Percentiles rank a stretch among this genome's conserved stretches.
phyloP scores from a whole-genome alignment of 1,284 basidiomycete species.

The Bondarzewia mesenterica region DNA sequence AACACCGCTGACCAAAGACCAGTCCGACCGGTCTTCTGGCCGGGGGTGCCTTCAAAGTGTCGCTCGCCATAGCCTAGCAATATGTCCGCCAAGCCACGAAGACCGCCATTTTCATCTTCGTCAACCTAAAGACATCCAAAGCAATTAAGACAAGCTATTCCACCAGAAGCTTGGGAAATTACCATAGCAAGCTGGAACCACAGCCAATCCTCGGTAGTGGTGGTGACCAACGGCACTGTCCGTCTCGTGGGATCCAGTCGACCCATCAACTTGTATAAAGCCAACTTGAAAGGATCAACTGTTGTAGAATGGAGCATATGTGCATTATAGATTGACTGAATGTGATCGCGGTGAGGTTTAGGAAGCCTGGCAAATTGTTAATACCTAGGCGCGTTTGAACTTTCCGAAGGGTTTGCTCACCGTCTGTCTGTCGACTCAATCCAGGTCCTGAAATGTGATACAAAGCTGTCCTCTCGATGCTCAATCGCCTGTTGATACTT shows the following conservation, averaged over 20 bases:
- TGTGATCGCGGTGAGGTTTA: slow-evolving; percentile 75
- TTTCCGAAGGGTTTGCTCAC: slow-evolving; percentile 30
- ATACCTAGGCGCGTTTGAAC: slow-evolving; percentile 3
- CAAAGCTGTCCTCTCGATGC: slow-evolving; percentile 78
- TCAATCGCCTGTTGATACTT: slow-evolving; percentile 72
- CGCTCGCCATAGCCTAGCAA: slow-evolving; percentile 84
- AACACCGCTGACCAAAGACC: slow-evolving; percentile 89
- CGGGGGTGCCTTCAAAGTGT: slow-evolving; percentile 75
- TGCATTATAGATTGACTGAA: slow-evolving; percentile 86
- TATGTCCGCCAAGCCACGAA: slow-evolving; percentile 75
- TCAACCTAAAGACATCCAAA: slow-evolving; percentile 48
- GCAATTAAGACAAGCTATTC: not conserved
- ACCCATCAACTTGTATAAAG: slow-evolving; percentile 93
- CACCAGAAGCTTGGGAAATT: slow-evolving; percentile 8
- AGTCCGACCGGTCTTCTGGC: slow-evolving; percentile 46
- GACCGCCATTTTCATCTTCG: slow-evolving; percentile 72
- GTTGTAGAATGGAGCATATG: slow-evolving; percentile 84
- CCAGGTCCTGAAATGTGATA: slow-evolving; percentile 82
- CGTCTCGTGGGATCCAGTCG: slow-evolving; percentile 82
- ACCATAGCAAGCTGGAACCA: slow-evolving; percentile 95
- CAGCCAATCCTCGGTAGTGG: slow-evolving; percentile 95
- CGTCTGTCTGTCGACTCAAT: slow-evolving; percentile 75
- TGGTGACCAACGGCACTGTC: slow-evolving; percentile 78
- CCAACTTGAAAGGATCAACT: slow-evolving; percentile 92
- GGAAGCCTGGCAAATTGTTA: slow-evolving; percentile 45